Percentiles rank a stretch among this genome's conserved stretches.
phyloP scores from a whole-genome alignment of 23 red algal species.

The Gracilariopsis chorda region DNA sequence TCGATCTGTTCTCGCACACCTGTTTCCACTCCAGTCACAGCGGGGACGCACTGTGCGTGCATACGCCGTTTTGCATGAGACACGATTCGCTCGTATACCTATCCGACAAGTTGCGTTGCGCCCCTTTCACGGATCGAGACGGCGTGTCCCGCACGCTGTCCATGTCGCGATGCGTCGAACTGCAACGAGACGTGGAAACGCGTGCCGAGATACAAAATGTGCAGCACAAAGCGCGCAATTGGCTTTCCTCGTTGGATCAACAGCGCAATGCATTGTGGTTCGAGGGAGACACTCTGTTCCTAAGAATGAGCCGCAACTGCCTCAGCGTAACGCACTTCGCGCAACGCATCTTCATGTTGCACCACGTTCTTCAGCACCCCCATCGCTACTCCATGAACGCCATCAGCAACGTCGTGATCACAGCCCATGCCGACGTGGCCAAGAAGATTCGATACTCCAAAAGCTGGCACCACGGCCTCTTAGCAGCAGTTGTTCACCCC shows the following conservation, averaged over 20 bases:
- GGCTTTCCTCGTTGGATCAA: not conserved
- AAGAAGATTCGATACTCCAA: conserved; percentile 42
- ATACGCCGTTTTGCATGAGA: conserved; percentile 57
- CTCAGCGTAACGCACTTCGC: conserved; percentile 44
- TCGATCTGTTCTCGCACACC: not conserved
- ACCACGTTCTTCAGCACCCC: conserved; percentile 52
- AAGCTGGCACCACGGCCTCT: conserved; percentile 57
- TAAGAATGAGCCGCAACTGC: not conserved
- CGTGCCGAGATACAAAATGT: conserved; percentile 32
- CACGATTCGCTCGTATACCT: conserved; percentile 31
- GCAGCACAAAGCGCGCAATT: conserved; percentile 23
- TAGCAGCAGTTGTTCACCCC: conserved; percentile 45
- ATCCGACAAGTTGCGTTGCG: conserved; percentile 32
- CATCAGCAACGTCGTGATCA: conserved; percentile 42
- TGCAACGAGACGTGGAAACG: conserved; percentile 29
- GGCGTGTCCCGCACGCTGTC: conserved; percentile 8
- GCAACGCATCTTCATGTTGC: conserved; percentile 17
- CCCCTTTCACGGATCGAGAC: not conserved
- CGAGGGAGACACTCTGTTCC: conserved; percentile 56
- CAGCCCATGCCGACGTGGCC: conserved; percentile 19
- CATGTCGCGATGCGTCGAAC: conserved; percentile 10
- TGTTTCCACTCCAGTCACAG: not conserved
- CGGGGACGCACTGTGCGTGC: conserved; percentile 45
- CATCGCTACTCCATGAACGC: conserved; percentile 3
- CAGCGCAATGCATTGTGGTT: conserved; percentile 34